Conservation (phyloP, 495 filamentous ascomycete species). For the Glonium stellatum region DNA sequence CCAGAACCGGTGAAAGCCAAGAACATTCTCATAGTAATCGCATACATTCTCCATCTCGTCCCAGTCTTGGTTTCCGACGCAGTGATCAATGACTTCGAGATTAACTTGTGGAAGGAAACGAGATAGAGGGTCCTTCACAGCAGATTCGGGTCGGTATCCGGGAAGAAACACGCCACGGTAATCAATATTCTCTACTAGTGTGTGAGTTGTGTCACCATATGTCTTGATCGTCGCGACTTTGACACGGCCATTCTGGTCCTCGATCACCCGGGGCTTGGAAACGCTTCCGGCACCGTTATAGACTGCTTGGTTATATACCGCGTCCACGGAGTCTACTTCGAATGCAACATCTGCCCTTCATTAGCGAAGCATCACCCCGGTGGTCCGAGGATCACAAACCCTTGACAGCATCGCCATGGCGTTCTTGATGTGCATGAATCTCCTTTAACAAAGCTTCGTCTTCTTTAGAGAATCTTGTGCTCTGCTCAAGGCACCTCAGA, state of each 20-base stretch:
- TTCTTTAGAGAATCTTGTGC: conserved; percentile 43
- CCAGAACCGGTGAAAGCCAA: conserved; percentile 96
- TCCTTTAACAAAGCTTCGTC: conserved; percentile 56
- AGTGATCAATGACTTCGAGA: conserved; percentile 76
- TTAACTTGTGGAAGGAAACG: conserved; percentile 52
- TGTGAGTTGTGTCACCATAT: conserved; percentile 90
- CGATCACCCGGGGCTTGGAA: conserved; percentile 45
- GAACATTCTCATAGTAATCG: conserved; percentile 76
- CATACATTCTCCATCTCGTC: conserved; percentile 76
- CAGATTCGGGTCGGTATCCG: conserved; percentile 53
- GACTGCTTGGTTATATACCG: conserved; percentile 64
- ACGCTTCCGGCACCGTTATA: conserved; percentile 61
- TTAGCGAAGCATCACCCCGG: not conserved
- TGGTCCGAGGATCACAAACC: conserved; percentile 38
- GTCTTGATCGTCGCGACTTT: conserved; percentile 70
- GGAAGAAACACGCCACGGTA: conserved; percentile 76
- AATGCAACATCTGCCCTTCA: conserved; percentile 55
- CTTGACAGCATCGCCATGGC: conserved; percentile 85
- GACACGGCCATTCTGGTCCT: conserved; percentile 51
- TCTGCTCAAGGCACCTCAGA: conserved; percentile 49
- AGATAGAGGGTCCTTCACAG: conserved; percentile 41
- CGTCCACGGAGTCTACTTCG: conserved; percentile 76
- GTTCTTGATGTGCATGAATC: conserved; percentile 67
- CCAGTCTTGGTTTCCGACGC: conserved; percentile 92
- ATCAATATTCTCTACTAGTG: conserved; percentile 58